phyloP scores from a whole-genome alignment of 306 rosid genomes.

The Cicer bijugum region DNA sequence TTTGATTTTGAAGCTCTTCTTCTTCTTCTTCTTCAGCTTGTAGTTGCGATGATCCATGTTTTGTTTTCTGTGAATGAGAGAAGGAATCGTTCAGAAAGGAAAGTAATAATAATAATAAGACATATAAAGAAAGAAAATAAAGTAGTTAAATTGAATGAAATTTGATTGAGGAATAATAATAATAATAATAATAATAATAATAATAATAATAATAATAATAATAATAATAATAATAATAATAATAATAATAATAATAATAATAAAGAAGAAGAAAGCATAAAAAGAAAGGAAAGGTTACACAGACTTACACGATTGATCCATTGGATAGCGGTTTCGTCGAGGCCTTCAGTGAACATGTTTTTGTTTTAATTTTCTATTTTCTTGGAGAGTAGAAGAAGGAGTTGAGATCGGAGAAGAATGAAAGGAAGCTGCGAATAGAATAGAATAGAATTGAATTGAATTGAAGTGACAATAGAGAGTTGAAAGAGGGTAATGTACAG shows the following conservation, averaged over 20 bases:
- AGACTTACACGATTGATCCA: constrained; percentile 81
- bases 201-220: too few relatives aligned
- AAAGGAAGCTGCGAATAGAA: not conserved
- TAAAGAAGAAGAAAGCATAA: not conserved
- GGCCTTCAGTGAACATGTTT: constrained; percentile 87
- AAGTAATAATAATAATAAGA: not conserved
- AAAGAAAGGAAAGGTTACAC: not conserved
- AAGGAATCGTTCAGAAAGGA: not conserved
- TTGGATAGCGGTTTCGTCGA: constrained; percentile 82
- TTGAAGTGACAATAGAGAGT: not conserved
- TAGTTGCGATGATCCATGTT: constrained; percentile 57
- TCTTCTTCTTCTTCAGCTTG: constrained; percentile 43
- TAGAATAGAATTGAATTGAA: too few relatives aligned
- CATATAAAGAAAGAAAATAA: not conserved
- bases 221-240: too few relatives aligned
- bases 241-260: too few relatives aligned
- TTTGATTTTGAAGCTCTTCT: constrained; percentile 16
- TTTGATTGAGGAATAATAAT: too few relatives aligned
- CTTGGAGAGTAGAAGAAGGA: not conserved
- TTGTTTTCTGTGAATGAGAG: not conserved
- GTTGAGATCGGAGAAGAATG: not conserved
- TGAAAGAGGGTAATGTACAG: not conserved
- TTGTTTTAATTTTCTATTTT: not conserved
- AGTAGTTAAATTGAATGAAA: not conserved
- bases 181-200: too few relatives aligned